Percentiles rank a stretch among this genome's conserved stretches.
Conservation (phyloP, 2,329 filamentous ascomycete species). For the Lachnellula cervina region DNA sequence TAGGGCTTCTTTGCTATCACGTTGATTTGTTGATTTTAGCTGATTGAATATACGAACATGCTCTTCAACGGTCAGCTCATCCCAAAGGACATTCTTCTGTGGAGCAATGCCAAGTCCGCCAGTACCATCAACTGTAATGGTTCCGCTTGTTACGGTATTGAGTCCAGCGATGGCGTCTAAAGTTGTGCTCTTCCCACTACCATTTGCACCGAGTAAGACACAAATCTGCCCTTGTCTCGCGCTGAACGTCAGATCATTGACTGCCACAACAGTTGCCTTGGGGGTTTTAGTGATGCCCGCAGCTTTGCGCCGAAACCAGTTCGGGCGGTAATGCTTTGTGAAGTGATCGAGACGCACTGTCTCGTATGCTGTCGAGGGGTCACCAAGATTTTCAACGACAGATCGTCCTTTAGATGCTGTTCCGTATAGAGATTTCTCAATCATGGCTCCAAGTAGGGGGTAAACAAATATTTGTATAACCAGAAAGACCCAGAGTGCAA, state of each 20-base stretch:
- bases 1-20: conserved; percentile 55
- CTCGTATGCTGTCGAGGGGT: conserved; percentile 5
- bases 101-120: conserved; percentile 83
- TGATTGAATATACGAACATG: conserved; percentile 80
- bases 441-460: conserved; percentile 66
- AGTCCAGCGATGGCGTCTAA: conserved; percentile 83
- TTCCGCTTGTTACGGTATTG: conserved; percentile 69
- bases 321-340: conserved; percentile 72
- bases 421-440: conserved; percentile 72
- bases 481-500: conserved; percentile 73
- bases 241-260: conserved; percentile 66
- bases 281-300: conserved; percentile 30
- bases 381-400: conserved; percentile 35
- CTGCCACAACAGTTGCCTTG: conserved; percentile 70
- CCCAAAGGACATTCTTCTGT: conserved; percentile 93
- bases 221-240: conserved; percentile 78
- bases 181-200: conserved; percentile 85
- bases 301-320: conserved; percentile 50
- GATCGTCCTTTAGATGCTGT: conserved; percentile 62
- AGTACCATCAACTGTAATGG: conserved; percentile 70
- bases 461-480: conserved; percentile 74
- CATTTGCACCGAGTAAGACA: conserved; percentile 82
- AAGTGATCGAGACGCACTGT: conserved; percentile 70
- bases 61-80: conserved; percentile 78
- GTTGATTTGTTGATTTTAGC: conserved; percentile 61